Evolutionary conservation across 257 asterid genomes (phyloP).

Genomic region (Gentiana macrophylla): DNA sequence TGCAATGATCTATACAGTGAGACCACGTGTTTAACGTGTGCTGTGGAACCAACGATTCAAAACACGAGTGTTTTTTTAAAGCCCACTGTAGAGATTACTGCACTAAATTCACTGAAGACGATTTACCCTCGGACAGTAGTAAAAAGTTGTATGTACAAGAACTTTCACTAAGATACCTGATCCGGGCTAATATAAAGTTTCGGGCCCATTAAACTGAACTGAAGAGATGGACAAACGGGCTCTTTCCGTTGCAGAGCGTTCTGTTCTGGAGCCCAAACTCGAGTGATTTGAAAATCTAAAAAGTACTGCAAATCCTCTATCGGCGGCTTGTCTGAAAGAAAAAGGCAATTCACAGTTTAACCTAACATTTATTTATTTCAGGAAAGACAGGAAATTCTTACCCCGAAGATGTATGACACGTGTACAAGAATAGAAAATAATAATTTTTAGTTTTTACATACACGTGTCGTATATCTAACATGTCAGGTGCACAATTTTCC

Average conservation of each 20-base stretch:
- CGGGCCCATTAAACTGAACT: conserved; percentile 98
- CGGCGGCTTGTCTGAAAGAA: conserved; percentile 85
- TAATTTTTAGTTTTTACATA: no score
- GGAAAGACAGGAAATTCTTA: background rate
- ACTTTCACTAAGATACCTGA: conserved; percentile 47
- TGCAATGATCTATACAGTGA: no score
- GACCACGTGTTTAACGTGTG: no score
- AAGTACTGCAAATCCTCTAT: conserved; percentile 98
- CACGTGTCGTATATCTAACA: no score
- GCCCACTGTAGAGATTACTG: no score
- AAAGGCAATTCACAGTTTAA: conserved; percentile 11
- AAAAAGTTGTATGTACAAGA: background rate
- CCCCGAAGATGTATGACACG: no score
- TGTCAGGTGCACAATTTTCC: no score
- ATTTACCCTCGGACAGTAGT: no score
- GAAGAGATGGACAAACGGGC: conserved; percentile 86
- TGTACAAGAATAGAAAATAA: no score
- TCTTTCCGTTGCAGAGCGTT: conserved; percentile 79
- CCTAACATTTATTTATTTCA: background rate
- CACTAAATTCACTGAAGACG: no score
- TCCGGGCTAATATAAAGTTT: conserved; percentile 90
- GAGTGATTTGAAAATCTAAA: conserved; percentile 89
- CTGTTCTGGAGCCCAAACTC: conserved; percentile 97
- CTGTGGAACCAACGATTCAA: no score
- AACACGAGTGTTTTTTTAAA: no score